Percentiles rank a stretch among this genome's conserved stretches.
Conservation (phyloP, 2,329 filamentous ascomycete species). For the Penicillium sp. region DNA sequence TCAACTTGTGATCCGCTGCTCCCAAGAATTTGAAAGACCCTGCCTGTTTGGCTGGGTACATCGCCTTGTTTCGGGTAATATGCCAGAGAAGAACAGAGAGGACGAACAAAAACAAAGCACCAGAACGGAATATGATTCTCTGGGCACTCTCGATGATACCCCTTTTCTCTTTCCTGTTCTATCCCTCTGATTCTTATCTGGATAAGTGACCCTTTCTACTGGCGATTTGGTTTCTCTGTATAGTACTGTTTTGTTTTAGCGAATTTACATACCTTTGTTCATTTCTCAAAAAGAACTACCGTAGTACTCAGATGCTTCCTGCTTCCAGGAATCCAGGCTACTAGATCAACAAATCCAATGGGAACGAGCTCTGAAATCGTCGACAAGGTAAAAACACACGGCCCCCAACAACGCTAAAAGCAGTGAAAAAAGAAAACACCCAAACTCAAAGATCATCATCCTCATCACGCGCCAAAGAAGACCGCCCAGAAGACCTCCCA, state of each 20-base stretch:
- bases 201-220: neutral
- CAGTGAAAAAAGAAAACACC: neutral
- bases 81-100: conserved; percentile 2
- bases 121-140: conserved; percentile 6
- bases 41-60: neutral
- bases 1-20: neutral
- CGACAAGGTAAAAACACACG: neutral
- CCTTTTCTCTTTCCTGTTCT: conserved; percentile 5
- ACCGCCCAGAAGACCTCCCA: conserved; percentile 10
- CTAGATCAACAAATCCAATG: too few species aligned
- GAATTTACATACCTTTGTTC: conserved; percentile 11
- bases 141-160: conserved; percentile 19
- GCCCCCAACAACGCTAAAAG: neutral
- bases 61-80: conserved; percentile 3
- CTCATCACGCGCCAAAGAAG: neutral
- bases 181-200: conserved; percentile 9
- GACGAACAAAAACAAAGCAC: conserved; percentile 2
- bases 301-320: too few species aligned
- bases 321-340: too few species aligned
- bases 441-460: conserved; percentile 2
- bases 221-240: conserved; percentile 13
- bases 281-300: neutral
- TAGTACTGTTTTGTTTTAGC: conserved; percentile 19
- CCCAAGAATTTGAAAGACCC: conserved; percentile 1
- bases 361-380: neutral